A percentile compares a stretch with the other conserved stretches of the same genome.
phyloP scores from a whole-genome alignment of 441 rosid genomes.

The Erodium texanum region DNA sequence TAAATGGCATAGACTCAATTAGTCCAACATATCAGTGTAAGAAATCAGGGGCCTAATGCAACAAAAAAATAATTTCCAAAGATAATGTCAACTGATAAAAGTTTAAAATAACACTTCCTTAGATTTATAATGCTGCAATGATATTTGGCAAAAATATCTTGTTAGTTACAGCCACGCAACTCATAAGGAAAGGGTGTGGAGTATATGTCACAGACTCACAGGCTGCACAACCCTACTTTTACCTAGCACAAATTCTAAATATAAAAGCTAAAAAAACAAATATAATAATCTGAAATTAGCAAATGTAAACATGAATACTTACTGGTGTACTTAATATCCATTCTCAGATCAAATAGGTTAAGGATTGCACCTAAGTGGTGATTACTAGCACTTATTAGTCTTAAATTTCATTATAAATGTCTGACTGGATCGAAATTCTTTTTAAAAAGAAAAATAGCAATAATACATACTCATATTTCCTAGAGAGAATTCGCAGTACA shows the following conservation, averaged over 20 bases:
- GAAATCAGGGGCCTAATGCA: not conserved
- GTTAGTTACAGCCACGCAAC: not conserved
- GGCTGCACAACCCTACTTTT: not conserved
- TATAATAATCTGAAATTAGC: not conserved
- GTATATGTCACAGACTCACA: not conserved
- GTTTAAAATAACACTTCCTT: not conserved
- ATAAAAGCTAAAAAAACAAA: not conserved
- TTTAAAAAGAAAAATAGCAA: not conserved
- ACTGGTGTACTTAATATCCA: not conserved
- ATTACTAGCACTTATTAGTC: not conserved
- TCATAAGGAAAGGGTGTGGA: not conserved
- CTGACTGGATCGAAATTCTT: not conserved
- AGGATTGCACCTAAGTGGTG: not conserved
- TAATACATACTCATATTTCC: slow-evolving; percentile 82
- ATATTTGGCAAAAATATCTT: not conserved
- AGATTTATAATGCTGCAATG: not conserved
- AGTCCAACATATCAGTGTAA: not conserved
- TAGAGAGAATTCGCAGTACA: slow-evolving; percentile 74
- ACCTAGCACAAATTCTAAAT: not conserved
- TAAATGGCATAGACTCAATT: not conserved
- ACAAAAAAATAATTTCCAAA: not conserved
- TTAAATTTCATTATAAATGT: not conserved
- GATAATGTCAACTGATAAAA: not conserved
- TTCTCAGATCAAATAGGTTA: not conserved
- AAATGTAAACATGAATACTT: not conserved